Base-by-base conservation (phyloP, 2,329 filamentous ascomycete species). In the Raffaelea arxii region DNA sequence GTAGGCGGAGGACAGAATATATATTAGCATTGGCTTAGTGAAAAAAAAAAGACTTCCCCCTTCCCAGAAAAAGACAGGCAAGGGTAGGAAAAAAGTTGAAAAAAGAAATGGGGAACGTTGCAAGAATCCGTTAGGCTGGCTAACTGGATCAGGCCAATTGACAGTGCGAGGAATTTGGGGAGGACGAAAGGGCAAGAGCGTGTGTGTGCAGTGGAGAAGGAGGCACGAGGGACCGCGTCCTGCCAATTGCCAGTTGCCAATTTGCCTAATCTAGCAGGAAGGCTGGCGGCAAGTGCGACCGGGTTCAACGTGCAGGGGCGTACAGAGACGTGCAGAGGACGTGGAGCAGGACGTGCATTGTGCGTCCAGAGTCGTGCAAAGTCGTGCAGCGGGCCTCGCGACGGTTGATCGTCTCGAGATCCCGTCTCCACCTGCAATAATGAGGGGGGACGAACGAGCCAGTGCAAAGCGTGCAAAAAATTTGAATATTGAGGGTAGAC, bases 21-120 rank as follows among this genome's bases (percentile, higher is more conserved):
- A 54, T 54, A 54, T 54, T 54, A 54, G 53, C 49, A 46, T 36
- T 22, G 22, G 16, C n/a, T n/a, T n/a, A n/a, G n/a, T n/a, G n/a
- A n/a, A n/a, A n/a, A 37, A n/a, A 19, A 3, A 16, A 41, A 46
- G 18, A 16, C 19, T n/a, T n/a, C n/a, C n/a, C n/a, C n/a, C n/a
- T n/a, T n/a, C n/a, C n/a, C n/a, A n/a, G n/a, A n/a, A n/a, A n/a
- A n/a, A n/a, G n/a, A n/a, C n/a, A n/a, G n/a, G 27, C 9, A 9
- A 32, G 27, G 27, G 16, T 9, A 32, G 27, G 10, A 16, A 32
- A 32, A 32, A 32, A 32, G 27, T 32, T 18, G 32, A 36, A 16
- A 36, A 36, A 36, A n/a, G 19, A 36, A 18, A n/a, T 12, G 7
- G 14, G 14, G 32, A 18, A 36, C 19, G 16, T 12, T 36, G 32